Evolutionary conservation across 2,329 filamentous ascomycete genomes (phyloP).

Genomic region (Aspergillus carbonarius): DNA sequence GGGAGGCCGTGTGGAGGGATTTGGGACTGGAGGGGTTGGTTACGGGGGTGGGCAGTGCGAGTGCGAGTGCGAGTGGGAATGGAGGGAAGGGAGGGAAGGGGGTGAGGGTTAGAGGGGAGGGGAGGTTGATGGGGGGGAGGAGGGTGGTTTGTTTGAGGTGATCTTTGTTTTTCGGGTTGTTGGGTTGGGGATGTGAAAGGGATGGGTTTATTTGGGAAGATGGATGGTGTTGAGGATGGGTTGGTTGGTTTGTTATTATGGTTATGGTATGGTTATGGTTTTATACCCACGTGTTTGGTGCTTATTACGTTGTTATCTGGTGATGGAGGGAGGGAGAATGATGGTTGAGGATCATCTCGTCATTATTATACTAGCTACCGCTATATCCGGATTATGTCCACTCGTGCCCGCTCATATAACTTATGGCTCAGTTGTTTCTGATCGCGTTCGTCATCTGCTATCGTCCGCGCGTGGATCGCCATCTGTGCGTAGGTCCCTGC

Average conservation of each 20-base stretch:
- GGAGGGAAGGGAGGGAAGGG: constrained; percentile 14
- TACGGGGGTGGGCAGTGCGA: constrained; percentile 18
- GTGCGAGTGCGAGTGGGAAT: constrained; percentile 21
- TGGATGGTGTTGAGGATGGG: background rate
- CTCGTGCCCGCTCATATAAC: constrained; percentile 77
- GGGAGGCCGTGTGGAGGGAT: constrained; percentile 60
- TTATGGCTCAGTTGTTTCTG: constrained; percentile 66
- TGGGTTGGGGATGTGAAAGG: background rate
- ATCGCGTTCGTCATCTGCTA: constrained; percentile 59
- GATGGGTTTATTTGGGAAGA: background rate
- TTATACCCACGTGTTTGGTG: constrained; percentile 4
- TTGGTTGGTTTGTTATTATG: background rate
- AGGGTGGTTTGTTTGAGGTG: constrained; percentile 39
- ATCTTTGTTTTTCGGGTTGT: constrained; percentile 5
- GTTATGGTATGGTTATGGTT: background rate
- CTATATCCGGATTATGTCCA: constrained; percentile 81
- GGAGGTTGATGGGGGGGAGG: constrained; percentile 40
- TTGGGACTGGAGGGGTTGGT: constrained; percentile 35
- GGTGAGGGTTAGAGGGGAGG: constrained; percentile 30
- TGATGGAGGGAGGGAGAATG: too few relatives aligned
- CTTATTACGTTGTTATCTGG: background rate
- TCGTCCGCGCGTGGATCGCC: constrained; percentile 65
- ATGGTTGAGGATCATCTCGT: constrained; percentile 20
- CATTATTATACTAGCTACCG: constrained; percentile 17
- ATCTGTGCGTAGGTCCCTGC: constrained; percentile 84